A percentile compares a stretch with the other conserved stretches of the same genome.
Evolutionary conservation across 2,329 filamentous ascomycete genomes (phyloP).

Genomic region (Chalara sp.): DNA sequence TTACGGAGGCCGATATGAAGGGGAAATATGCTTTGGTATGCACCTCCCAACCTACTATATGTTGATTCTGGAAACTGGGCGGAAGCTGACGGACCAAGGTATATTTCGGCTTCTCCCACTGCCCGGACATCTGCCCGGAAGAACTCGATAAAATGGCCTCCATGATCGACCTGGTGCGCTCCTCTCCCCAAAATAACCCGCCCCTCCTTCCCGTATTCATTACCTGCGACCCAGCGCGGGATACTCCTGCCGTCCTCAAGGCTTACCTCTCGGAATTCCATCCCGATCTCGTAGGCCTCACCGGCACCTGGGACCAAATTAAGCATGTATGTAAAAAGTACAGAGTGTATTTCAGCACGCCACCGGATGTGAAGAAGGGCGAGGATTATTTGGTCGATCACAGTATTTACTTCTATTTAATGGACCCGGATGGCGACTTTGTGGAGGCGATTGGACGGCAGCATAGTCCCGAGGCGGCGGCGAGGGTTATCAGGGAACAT

Average conservation of each 20-base stretch:
- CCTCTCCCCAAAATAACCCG: slow-evolving; percentile 29
- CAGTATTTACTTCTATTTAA: slow-evolving; percentile 98
- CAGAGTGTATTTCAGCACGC: slow-evolving; percentile 94
- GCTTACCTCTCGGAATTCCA: slow-evolving; percentile 90
- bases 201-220: slow-evolving; percentile 77
- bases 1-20: slow-evolving; percentile 75
- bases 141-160: slow-evolving; percentile 99
- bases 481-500: slow-evolving; percentile 78
- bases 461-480: slow-evolving; percentile 81
- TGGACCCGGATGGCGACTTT: slow-evolving; percentile 98
- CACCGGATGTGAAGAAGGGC: slow-evolving; percentile 77
- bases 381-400: slow-evolving; percentile 98
- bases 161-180: slow-evolving; percentile 73
- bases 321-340: slow-evolving; percentile 94
- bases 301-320: slow-evolving; percentile 88
- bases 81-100: slow-evolving; percentile 46
- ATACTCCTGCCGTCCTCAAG: slow-evolving; percentile 79
- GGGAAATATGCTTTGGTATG: slow-evolving; percentile 76
- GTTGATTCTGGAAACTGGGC: neutral
- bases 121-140: slow-evolving; percentile 96
- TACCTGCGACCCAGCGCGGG: slow-evolving; percentile 88
- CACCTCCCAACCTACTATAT: slow-evolving; percentile 10
- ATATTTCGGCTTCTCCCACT: slow-evolving; percentile 98
- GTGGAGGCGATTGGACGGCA: slow-evolving; percentile 94
- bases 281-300: slow-evolving; percentile 75